Base-by-base conservation (phyloP, 2,329 filamentous ascomycete genomes). In the Decorospora gaudefroyi region DNA sequence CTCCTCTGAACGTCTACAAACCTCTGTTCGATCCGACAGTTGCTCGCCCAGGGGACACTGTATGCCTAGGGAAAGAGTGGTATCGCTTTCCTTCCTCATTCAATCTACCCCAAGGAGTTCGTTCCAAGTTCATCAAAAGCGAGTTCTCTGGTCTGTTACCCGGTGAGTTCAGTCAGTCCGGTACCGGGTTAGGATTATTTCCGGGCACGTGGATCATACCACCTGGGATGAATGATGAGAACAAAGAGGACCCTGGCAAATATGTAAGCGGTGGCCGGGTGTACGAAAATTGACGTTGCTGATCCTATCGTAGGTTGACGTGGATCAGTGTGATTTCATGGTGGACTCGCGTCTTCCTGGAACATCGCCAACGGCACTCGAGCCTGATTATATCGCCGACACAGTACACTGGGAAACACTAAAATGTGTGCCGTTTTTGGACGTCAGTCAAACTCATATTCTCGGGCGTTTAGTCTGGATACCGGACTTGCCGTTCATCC, bases 11-110 rank as follows among this genome's bases (percentile, higher is more conserved):
- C 15, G 75, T 91, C 11, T 91, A 90, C 66, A 68, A 78, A 23
- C 83, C 85, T 1, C 76, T 97, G 1, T 76, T 81, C 33, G 78
- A 77, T 10, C 62, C 74, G 6, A 78, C 75, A 1, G 57, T 87
- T 4, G 80, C 82, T 2, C 70, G 74, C 0, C 67, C 74, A 2
- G 87, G 85, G 11, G 86, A 89, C 51, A 84, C 78, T 12, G 82
- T 99, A 2, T 99, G 93, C 68, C 81, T 96, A 26, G 90, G 89
- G 18, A 99, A 97, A 68, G 93, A 99, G 67, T 99, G 93, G 93
- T 96, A 99, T 70, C 88, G 93, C 23, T 97, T 96, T 66, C 92
- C 93, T 1, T 92, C 88, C 0, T 95, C 91, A 0, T 97, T 90
- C 74, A 90, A 93, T 67, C 77, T 99, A 3, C 92, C 93, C 0